Evolutionary conservation across 2,329 filamentous ascomycete genomes (phyloP).

Genomic region (Sphaerulina vaccinii): DNA sequence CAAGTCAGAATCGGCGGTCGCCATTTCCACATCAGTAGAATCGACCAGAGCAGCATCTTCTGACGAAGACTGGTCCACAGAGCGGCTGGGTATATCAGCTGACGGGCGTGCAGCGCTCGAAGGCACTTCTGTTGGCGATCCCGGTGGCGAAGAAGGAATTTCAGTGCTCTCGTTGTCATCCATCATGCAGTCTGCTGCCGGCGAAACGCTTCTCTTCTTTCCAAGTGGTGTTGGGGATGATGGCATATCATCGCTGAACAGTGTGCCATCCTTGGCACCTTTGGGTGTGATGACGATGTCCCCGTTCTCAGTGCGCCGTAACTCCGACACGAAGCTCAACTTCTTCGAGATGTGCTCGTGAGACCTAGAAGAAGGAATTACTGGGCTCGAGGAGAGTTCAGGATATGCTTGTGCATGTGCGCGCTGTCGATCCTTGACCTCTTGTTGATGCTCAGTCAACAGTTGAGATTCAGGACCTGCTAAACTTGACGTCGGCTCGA

Average conservation of each 20-base stretch:
- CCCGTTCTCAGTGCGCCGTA: slow-evolving; percentile 22
- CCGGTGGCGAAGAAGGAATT: slow-evolving; percentile 34
- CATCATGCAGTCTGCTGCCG: background rate
- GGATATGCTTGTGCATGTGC: slow-evolving; percentile 65
- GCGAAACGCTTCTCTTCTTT: background rate
- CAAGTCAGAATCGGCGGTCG: slow-evolving; percentile 20
- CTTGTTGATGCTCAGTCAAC: slow-evolving; percentile 75
- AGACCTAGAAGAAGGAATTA: slow-evolving; percentile 28
- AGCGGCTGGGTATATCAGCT: background rate
- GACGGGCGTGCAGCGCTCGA: background rate
- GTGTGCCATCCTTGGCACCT: slow-evolving; percentile 38
- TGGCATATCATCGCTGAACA: slow-evolving; percentile 48
- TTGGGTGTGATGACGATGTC: slow-evolving; percentile 44
- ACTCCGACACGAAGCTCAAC: slow-evolving; percentile 30
- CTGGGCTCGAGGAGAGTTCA: slow-evolving; percentile 60
- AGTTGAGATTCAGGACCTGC: slow-evolving; percentile 63
- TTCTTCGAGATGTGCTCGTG: slow-evolving; percentile 24
- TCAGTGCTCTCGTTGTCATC: slow-evolving; percentile 14
- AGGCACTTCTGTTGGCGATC: background rate
- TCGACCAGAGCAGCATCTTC: background rate
- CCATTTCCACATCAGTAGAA: background rate
- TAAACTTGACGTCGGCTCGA: slow-evolving; percentile 57
- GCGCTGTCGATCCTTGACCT: slow-evolving; percentile 71
- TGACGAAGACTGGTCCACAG: background rate
- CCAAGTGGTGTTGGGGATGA: slow-evolving; percentile 54